Conservation (phyloP, 1,284 basidiomycete genomes). For the Meripilus lineatus region DNA sequence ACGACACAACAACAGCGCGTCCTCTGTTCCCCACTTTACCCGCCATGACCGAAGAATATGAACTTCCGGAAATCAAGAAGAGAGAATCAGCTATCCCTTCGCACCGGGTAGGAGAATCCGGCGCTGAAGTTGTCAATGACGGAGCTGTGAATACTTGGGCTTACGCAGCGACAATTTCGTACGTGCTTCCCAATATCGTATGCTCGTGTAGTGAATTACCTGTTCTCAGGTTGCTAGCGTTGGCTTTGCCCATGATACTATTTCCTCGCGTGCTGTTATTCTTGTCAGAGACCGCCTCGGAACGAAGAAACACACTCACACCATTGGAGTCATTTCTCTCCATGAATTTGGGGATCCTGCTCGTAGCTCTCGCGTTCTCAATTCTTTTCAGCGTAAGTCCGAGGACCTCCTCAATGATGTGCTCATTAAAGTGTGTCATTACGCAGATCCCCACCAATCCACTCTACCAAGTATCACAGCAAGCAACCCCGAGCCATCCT, state of each 20-base stretch:
- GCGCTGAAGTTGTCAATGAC: no score
- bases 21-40: no score
- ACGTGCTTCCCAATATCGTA: no score
- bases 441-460: conserved; percentile 37
- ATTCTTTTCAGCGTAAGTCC: conserved; percentile 53
- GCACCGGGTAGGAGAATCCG: no score
- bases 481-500: conserved; percentile 42
- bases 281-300: conserved; percentile 40
- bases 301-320: conserved; percentile 46
- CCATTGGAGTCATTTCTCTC: conserved; percentile 63
- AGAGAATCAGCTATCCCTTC: no score
- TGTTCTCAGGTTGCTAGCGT: conserved; percentile 35
- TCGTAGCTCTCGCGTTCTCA: conserved; percentile 48
- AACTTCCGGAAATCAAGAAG: no score
- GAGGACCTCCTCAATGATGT: background rate
- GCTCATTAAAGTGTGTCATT: background rate
- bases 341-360: conserved; percentile 55
- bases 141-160: no score
- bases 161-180: no score
- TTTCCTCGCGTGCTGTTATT: conserved; percentile 62
- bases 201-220: no score
- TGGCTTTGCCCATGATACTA: conserved; percentile 42
- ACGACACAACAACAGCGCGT: no score
- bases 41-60: no score
- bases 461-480: conserved; percentile 12